phyloP scores from a whole-genome alignment of 805 yeast species.

The Wickerhamomyces xylosicus region DNA sequence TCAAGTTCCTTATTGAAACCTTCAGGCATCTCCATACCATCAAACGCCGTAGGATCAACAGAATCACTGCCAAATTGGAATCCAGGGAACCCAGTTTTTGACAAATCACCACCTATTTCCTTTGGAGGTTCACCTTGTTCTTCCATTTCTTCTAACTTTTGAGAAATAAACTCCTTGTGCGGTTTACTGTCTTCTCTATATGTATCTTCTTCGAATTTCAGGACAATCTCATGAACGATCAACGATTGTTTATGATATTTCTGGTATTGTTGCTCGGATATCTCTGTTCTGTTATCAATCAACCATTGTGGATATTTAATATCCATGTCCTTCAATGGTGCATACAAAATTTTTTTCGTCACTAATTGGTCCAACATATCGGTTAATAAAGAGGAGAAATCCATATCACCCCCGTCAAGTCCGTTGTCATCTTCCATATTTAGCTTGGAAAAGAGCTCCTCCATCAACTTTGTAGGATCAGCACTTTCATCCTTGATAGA shows the following conservation, averaged over 20 bases:
- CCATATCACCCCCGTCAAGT: conserved; percentile 33
- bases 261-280: conserved; percentile 30
- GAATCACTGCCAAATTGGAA: conserved; percentile 41
- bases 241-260: conserved; percentile 54
- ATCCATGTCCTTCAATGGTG: conserved; percentile 76
- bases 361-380: conserved; percentile 77
- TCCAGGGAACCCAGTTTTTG: conserved; percentile 29
- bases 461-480: conserved; percentile 38
- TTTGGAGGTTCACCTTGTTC: conserved; percentile 73
- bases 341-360: conserved; percentile 77
- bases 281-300: conserved; percentile 34
- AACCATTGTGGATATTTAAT: conserved; percentile 68
- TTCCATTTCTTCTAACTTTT: conserved; percentile 57
- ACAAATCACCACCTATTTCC: conserved; percentile 54
- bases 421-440: conserved; percentile 29
- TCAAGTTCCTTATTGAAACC: conserved; percentile 31
- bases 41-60: conserved; percentile 36
- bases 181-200: conserved; percentile 40
- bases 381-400: conserved; percentile 50
- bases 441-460: conserved; percentile 60
- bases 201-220: conserved; percentile 51
- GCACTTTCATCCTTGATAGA: conserved; percentile 39
- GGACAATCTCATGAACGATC: conserved; percentile 50
- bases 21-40: neutral
- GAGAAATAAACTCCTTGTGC: conserved; percentile 40